These are phyloP conservation scores for Blastocystis sp. DNA, from an alignment of 352 stramenopile genomes.

Conservation along the genomic window DNA sequence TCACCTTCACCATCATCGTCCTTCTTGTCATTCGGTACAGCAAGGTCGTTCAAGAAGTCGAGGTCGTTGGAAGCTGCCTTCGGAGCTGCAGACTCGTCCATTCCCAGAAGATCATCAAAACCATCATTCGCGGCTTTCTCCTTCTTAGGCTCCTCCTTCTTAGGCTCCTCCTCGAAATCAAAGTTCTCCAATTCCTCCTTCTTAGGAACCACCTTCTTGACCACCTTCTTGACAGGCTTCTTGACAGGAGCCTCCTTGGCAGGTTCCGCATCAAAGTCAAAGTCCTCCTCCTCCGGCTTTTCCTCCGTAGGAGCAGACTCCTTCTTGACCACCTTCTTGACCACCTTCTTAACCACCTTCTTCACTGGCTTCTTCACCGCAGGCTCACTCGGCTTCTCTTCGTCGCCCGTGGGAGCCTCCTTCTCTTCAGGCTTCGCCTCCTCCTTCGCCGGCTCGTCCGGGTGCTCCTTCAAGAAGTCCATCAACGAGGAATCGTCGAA, in stretches of 20 bases:
- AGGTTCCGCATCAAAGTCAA: too few species aligned
- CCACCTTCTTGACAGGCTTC: too few species aligned
- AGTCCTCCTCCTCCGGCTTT: background rate
- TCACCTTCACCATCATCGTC: conserved; percentile 10
- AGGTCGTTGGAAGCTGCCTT: background rate
- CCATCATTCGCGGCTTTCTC: background rate
- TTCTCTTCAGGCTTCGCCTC: background rate
- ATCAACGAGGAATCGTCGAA: background rate
- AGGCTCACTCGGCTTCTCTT: too few species aligned
- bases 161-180: too few species aligned
- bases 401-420: background rate
- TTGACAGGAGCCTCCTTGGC: too few species aligned
- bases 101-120: conserved; percentile 54
- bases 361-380: conserved; percentile 25
- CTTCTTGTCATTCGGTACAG: conserved; percentile 1
- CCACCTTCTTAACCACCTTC: conserved; percentile 37
- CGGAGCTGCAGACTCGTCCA: conserved; percentile 16
- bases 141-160: too few species aligned
- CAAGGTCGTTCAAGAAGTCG: conserved; percentile 49
- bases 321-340: background rate
- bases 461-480: background rate
- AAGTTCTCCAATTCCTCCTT: too few species aligned
- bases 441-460: background rate
- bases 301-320: conserved; percentile 7
- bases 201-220: too few species aligned